Conservation (phyloP, 305 asterid species). For the Fraxinus baroniana region DNA sequence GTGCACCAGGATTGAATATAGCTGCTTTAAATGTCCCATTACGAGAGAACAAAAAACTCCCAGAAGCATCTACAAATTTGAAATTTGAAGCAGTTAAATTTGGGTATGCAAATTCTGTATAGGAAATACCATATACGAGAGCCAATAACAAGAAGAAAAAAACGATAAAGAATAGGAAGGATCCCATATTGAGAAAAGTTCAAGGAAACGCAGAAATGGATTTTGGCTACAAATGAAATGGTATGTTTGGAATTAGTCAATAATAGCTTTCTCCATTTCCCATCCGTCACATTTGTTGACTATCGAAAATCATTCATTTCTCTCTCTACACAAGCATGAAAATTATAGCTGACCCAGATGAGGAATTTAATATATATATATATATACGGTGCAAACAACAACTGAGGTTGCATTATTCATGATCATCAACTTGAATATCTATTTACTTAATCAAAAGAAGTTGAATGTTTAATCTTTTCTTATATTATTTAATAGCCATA, state of each 20-base stretch:
- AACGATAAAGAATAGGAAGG: slow-evolving; percentile 29
- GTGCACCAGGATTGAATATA: slow-evolving; percentile 48
- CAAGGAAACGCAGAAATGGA: slow-evolving; percentile 24
- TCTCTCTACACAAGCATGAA: slow-evolving; percentile 22
- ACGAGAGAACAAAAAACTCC: slow-evolving; percentile 56
- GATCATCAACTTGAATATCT: slow-evolving; percentile 26
- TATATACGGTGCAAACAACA: slow-evolving; percentile 11
- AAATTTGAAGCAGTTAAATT: slow-evolving; percentile 52
- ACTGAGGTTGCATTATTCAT: slow-evolving; percentile 17
- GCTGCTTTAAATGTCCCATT: slow-evolving; percentile 57
- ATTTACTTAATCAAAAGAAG: slow-evolving; percentile 18
- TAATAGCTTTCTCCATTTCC: slow-evolving; percentile 20
- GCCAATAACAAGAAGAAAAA: slow-evolving; percentile 23
- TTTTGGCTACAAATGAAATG: slow-evolving; percentile 8
- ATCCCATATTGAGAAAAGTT: slow-evolving; percentile 38
- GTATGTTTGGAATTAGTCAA: slow-evolving; percentile 20
- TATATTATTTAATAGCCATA: slow-evolving; percentile 20
- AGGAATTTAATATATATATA: background rate
- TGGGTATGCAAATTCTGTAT: slow-evolving; percentile 49
- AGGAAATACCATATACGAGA: slow-evolving; percentile 30
- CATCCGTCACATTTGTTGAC: slow-evolving; percentile 30
- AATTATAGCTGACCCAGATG: slow-evolving; percentile 24
- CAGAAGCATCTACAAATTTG: slow-evolving; percentile 33
- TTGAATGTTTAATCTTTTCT: slow-evolving; percentile 25
- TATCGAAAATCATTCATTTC: slow-evolving; percentile 6